Base-by-base conservation (phyloP, 1,284 basidiomycete species). In the Ganoderma lingzhi region DNA sequence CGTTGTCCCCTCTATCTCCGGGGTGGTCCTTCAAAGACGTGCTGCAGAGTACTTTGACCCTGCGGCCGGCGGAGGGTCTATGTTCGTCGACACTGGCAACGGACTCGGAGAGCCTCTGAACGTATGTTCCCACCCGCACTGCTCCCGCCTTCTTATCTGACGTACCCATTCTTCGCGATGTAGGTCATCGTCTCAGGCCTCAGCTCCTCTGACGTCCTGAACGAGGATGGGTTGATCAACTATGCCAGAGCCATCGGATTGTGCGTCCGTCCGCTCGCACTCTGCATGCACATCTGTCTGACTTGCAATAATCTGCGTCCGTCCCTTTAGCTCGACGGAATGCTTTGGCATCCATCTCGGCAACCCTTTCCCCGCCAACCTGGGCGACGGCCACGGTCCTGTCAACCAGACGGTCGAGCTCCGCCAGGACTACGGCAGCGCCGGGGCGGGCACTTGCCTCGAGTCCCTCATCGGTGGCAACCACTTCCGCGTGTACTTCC, bases 61-160 rank as follows among this genome's bases (percentile, higher is more conserved):
- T 6, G 70, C 71, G 5, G 37, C 37, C 0, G 78, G 77, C 9
- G 89, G 89, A 4, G 89, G 89, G 1, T 88, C 88, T 3, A 83
- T 87, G 84, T 82, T 90, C 39, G 79, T 83, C 69, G 75, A 86
- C 62, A 79, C 86, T 19, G 81, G 82, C n/a, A 72, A 80, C 63
- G 86, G 85, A 6, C 73, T 80, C 3, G 92, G 92, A 41, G 93
- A 93, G 79, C 93, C 93, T 30, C 78, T 94, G 67, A 94, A 94
- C 73, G 86, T 90, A 67, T 44, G 82, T 74, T 42, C 30, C n/a
- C 35, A 42, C 14, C 37, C 6, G 35, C 56, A 9, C 35, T 28
- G 15, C 23, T 37, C 60, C 55, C 9, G 28, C 61, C n/a, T 28
- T 9, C 32, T 62, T 62, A 30, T 30, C 69, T 86, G 44, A 86